These are phyloP conservation scores for Abrus pulchellus DNA, from an alignment of 306 rosid genomes.

Conservation along the genomic window DNA sequence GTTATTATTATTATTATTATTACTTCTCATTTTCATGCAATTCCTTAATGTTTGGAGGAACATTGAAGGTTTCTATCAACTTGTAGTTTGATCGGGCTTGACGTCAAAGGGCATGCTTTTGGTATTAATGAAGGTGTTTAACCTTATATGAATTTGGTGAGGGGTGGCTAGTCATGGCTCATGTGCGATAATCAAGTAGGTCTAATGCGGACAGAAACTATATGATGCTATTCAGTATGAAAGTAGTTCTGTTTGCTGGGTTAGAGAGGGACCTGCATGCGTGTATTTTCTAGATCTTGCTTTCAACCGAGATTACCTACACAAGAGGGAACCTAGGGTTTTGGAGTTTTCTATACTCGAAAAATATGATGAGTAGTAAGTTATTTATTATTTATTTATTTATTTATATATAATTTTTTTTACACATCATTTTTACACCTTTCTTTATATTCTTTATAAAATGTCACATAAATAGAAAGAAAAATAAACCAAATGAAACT, in stretches of 20 bases:
- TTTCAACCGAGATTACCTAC: slow-evolving; percentile 52
- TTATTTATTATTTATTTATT: slow-evolving; percentile 5
- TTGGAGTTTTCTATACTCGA: slow-evolving; percentile 49
- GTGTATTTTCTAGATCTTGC: slow-evolving; percentile 26
- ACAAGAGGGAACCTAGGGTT: slow-evolving; percentile 42
- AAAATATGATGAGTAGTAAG: slow-evolving; percentile 23
- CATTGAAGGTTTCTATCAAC: slow-evolving; percentile 34
- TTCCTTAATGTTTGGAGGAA: slow-evolving; percentile 15
- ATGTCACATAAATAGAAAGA: not conserved
- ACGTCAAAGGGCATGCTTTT: slow-evolving; percentile 40
- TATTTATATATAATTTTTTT: not conserved
- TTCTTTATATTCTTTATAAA: not conserved
- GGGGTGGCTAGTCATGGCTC: slow-evolving; percentile 36
- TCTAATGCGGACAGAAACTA: slow-evolving; percentile 31
- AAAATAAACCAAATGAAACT: not conserved
- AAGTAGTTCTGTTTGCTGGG: slow-evolving; percentile 33
- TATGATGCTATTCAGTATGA: not conserved
- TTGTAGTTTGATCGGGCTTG: not conserved
- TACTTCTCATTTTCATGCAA: not conserved
- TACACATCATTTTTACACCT: not conserved
- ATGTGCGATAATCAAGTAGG: slow-evolving; percentile 54
- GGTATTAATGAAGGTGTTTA: slow-evolving; percentile 40
- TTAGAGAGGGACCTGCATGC: slow-evolving; percentile 46
- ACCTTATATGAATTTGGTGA: slow-evolving; percentile 28
- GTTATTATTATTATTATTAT: not conserved